phyloP scores from a whole-genome alignment of 768 basidiomycete genomes.

The Tylopilus subfusipes region DNA sequence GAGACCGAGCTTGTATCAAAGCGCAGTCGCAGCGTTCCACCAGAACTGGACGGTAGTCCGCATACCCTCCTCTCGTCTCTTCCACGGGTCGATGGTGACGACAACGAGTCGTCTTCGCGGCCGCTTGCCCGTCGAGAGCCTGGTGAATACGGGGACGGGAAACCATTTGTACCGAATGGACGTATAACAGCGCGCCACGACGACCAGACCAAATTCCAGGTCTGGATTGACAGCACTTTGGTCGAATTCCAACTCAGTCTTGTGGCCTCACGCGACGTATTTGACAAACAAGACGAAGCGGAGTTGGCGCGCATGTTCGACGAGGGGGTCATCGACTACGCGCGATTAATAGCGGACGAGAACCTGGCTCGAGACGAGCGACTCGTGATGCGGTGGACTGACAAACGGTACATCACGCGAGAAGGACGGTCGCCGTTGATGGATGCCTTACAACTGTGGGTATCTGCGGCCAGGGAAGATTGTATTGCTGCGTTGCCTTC shows the following conservation, averaged over 20 bases:
- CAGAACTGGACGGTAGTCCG: conserved; percentile 46
- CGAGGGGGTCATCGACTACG: conserved; percentile 59
- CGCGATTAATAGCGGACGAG: conserved; percentile 63
- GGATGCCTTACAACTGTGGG: conserved; percentile 65
- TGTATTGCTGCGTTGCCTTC: conserved; percentile 15
- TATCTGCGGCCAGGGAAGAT: conserved; percentile 33
- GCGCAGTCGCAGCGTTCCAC: conserved; percentile 58
- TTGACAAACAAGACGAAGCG: conserved; percentile 43
- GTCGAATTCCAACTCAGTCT: conserved; percentile 76
- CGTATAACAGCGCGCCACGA: conserved; percentile 53
- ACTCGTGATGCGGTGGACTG: conserved; percentile 74
- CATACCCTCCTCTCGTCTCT: conserved; percentile 21
- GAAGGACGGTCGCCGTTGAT: conserved; percentile 72
- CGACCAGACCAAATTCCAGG: conserved; percentile 60
- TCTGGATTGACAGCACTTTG: conserved; percentile 56
- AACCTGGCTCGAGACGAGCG: conserved; percentile 55
- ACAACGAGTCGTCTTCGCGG: conserved; percentile 16
- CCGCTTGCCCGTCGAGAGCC: neutral
- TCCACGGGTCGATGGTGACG: conserved; percentile 20
- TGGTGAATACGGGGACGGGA: conserved; percentile 2
- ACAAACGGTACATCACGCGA: conserved; percentile 74
- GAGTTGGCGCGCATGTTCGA: conserved; percentile 57
- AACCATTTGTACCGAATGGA: conserved; percentile 49
- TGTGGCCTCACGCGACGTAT: conserved; percentile 35
- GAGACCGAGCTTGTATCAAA: conserved; percentile 30